Conservation (phyloP, 768 basidiomycete species). For the Naematelia encephala region DNA sequence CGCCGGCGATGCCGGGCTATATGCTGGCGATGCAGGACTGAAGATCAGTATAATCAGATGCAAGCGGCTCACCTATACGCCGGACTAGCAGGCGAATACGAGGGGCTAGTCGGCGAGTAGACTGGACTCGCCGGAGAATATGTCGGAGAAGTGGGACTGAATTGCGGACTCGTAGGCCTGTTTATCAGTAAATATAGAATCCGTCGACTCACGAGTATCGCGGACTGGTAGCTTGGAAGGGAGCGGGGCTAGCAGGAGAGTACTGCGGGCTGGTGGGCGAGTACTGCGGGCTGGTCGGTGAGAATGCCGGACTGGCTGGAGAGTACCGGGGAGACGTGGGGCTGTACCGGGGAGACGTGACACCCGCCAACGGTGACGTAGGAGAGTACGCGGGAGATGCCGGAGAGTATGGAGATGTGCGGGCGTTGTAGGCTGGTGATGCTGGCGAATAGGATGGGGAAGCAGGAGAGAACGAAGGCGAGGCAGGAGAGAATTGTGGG, state of each 20-base stretch:
- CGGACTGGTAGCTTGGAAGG: conserved; percentile 51
- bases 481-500: conserved; percentile 44
- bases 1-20: conserved; percentile 34
- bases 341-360: conserved; percentile 44
- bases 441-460: conserved; percentile 51
- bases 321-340: conserved; percentile 47
- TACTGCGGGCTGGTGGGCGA: conserved; percentile 62
- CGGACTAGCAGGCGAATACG: conserved; percentile 93
- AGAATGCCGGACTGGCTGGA: conserved; percentile 41
- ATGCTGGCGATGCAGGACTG: conserved; percentile 34
- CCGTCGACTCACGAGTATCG: conserved; percentile 45
- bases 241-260: conserved; percentile 38
- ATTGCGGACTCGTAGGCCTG: conserved; percentile 83
- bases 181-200: conserved; percentile 54
- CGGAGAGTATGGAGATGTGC: conserved; percentile 41
- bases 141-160: conserved; percentile 80
- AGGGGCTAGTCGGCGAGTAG: conserved; percentile 87
- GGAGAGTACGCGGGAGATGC: conserved; percentile 47
- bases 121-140: conserved; percentile 88
- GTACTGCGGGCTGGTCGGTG: conserved; percentile 54
- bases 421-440: conserved; percentile 43
- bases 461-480: conserved; percentile 44
- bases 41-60: neutral
- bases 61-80: conserved; percentile 51
- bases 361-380: conserved; percentile 35